phyloP scores from a whole-genome alignment of 306 rosid genomes.

The Spatholobus suberectus region DNA sequence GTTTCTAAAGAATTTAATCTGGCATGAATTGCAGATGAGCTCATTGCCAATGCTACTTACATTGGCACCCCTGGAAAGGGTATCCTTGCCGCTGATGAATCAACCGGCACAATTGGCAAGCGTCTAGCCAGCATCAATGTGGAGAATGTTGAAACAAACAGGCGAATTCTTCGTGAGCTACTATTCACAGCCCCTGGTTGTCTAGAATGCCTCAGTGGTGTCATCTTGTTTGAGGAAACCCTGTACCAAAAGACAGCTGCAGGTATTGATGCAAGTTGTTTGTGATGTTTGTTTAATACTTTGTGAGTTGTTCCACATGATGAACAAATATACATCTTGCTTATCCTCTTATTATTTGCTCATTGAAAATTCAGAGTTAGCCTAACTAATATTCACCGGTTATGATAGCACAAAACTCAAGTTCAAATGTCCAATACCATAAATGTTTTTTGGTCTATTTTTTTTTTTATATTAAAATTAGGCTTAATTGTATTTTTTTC shows the following conservation, averaged over 20 bases:
- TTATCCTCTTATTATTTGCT: too few species aligned
- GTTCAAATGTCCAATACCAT: too few species aligned
- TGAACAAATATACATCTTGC: neutral
- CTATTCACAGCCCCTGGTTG: constrained; percentile 89
- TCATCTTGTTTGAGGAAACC: constrained; percentile 89
- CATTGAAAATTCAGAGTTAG: too few species aligned
- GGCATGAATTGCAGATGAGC: constrained; percentile 70
- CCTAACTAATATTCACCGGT: too few species aligned
- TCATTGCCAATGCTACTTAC: constrained; percentile 82
- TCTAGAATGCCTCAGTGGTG: constrained; percentile 78
- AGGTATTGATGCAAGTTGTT: constrained; percentile 46
- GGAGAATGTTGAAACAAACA: constrained; percentile 73
- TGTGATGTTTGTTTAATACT: too few species aligned
- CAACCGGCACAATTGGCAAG: constrained; percentile 95
- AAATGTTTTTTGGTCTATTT: too few species aligned
- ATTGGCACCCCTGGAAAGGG: constrained; percentile 98
- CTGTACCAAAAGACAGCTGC: constrained; percentile 79
- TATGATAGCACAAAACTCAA: too few species aligned
- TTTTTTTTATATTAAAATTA: too few species aligned
- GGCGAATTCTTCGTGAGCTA: constrained; percentile 86
- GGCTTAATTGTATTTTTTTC: too few species aligned
- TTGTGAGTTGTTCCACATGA: too few species aligned
- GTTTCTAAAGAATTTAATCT: neutral
- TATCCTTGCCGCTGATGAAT: constrained; percentile 96
- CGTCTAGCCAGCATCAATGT: constrained; percentile 84